These are phyloP conservation scores for Hemileccinum rubropunctum DNA, from an alignment of 768 basidiomycete genomes.

Conservation along the genomic window DNA sequence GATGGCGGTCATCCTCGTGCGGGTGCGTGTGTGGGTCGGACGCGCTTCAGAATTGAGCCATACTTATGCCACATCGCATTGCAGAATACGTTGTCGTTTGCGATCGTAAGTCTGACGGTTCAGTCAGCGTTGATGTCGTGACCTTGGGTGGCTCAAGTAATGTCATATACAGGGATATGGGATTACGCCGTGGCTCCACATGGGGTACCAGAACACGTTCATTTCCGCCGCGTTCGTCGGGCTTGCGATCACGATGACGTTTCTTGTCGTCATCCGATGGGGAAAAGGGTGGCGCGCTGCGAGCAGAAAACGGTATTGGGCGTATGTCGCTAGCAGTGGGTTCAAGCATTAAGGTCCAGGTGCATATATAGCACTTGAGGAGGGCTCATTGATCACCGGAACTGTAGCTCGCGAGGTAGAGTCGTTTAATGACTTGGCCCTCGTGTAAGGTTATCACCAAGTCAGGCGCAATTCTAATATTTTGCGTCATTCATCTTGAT, in stretches of 20 bases:
- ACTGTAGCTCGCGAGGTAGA: too few relatives aligned
- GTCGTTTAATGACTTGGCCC: too few relatives aligned
- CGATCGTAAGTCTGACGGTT: slow-evolving; percentile 1
- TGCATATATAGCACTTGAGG: too few relatives aligned
- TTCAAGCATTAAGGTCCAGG: slow-evolving; percentile 7
- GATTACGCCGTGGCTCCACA: slow-evolving; percentile 19
- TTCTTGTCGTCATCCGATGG: slow-evolving; percentile 14
- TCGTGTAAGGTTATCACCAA: too few relatives aligned
- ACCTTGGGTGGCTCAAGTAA: too few relatives aligned
- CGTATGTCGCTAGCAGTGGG: slow-evolving; percentile 15
- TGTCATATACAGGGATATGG: slow-evolving; percentile 15
- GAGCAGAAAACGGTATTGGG: slow-evolving; percentile 17
- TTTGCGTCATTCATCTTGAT: too few relatives aligned
- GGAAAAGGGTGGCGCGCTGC: slow-evolving; percentile 17
- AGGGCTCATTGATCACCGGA: too few relatives aligned
- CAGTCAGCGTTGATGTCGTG: too few relatives aligned
- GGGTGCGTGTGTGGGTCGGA: slow-evolving; percentile 6
- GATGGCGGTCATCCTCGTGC: slow-evolving; percentile 21
- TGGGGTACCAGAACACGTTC: slow-evolving; percentile 18
- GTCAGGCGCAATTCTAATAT: too few relatives aligned
- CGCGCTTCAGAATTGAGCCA: too few relatives aligned
- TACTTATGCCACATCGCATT: background rate
- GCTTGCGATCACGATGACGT: slow-evolving; percentile 19
- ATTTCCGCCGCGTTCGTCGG: slow-evolving; percentile 18
- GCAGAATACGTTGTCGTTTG: slow-evolving; percentile 19